phyloP scores from a whole-genome alignment of 2,329 filamentous ascomycete species.

The Xylariaceae sp. region DNA sequence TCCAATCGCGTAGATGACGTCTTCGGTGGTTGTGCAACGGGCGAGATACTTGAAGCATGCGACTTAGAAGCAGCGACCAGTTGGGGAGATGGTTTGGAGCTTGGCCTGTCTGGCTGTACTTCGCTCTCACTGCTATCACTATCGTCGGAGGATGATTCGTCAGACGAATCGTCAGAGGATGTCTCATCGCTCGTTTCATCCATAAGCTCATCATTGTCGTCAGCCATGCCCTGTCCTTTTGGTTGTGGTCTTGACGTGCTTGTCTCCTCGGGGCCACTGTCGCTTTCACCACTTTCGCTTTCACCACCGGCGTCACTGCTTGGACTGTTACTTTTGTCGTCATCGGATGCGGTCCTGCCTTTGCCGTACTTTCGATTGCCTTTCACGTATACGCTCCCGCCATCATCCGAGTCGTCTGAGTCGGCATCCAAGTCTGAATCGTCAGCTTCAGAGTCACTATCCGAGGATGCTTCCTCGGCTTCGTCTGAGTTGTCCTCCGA shows the following conservation, averaged over 20 bases:
- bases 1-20: too few species aligned
- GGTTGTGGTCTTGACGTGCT: slow-evolving; percentile 3
- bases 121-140: too few species aligned
- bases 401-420: too few species aligned
- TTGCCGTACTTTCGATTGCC: neutral
- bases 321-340: slow-evolving; percentile 14
- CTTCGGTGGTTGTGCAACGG: too few species aligned
- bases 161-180: slow-evolving; percentile 3
- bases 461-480: slow-evolving; percentile 6
- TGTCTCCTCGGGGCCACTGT: slow-evolving; percentile 22
- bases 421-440: slow-evolving; percentile 1
- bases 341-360: slow-evolving; percentile 5
- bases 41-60: too few species aligned
- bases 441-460: slow-evolving; percentile 6
- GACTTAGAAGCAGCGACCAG: too few species aligned
- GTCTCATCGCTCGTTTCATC: slow-evolving; percentile 4
- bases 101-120: too few species aligned
- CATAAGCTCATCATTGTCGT: slow-evolving; percentile 1
- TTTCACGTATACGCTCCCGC: too few species aligned
- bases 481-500: slow-evolving; percentile 12
- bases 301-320: slow-evolving; percentile 4
- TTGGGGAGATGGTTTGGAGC: too few species aligned
- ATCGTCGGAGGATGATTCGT: neutral
- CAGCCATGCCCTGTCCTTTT: neutral
- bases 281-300: slow-evolving; percentile 17